A percentile compares a stretch with the other conserved stretches of the same genome.
phyloP scores from a whole-genome alignment of 2,329 filamentous ascomycete genomes.

The Penicillium hordei region DNA sequence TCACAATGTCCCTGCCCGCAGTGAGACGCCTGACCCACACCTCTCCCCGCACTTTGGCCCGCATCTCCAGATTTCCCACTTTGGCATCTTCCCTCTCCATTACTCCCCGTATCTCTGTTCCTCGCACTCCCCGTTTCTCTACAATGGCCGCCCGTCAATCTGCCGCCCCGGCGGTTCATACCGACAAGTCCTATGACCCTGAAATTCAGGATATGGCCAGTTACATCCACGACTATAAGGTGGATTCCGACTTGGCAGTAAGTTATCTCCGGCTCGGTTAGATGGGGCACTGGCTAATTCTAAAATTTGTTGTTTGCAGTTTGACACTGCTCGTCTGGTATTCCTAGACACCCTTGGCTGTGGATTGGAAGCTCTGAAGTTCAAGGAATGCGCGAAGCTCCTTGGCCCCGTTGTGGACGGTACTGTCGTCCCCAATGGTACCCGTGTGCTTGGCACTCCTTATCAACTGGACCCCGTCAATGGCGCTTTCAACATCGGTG shows the following conservation, averaged over 20 bases:
- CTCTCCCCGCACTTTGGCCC: constrained; percentile 46
- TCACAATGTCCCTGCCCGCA: constrained; percentile 44
- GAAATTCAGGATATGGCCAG: constrained; percentile 94
- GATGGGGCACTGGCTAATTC: constrained; percentile 1
- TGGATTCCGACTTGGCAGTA: constrained; percentile 91
- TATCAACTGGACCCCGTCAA: constrained; percentile 95
- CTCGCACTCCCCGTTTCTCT: constrained; percentile 39
- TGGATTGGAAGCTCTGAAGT: constrained; percentile 90
- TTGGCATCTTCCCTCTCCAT: constrained; percentile 26
- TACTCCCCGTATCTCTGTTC: constrained; percentile 19
- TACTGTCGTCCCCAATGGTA: constrained; percentile 86
- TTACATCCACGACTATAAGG: constrained; percentile 89
- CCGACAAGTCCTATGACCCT: constrained; percentile 69
- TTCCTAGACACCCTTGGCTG: constrained; percentile 97
- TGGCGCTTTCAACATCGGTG: constrained; percentile 97
- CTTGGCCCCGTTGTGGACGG: constrained; percentile 89
- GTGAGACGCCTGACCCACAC: constrained; percentile 45
- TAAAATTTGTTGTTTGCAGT: constrained; percentile 40
- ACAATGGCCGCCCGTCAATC: constrained; percentile 45
- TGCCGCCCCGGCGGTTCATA: constrained; percentile 36
- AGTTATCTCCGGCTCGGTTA: constrained; percentile 36
- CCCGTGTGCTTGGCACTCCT: constrained; percentile 84
- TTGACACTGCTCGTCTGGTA: constrained; percentile 93
- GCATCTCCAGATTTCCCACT: constrained; percentile 39
- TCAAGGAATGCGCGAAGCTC: constrained; percentile 94